Base-by-base conservation (phyloP, 106 monocot species). In the Dendrobium nobile region DNA sequence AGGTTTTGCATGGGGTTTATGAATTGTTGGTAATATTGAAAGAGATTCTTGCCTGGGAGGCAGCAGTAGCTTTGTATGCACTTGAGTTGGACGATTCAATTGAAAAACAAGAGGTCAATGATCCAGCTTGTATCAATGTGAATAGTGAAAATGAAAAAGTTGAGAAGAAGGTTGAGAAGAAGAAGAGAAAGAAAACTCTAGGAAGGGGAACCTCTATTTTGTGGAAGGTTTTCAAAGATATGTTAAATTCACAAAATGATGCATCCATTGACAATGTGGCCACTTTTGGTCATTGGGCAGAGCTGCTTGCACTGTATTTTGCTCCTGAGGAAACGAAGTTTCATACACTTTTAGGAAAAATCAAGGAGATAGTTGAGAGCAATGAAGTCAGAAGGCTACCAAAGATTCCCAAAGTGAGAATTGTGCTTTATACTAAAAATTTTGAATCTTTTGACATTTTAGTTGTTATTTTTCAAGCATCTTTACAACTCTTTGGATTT, bases 351-450 rank as follows among this genome's bases (percentile, higher is more conserved):
- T 18, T 91, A 10, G 77, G 45, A 17, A 95, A 91, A 59, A 78
- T 95, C 45, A 99, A 95, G 76, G 98, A 95, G 77, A 93, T 99
- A 82, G 89, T 95, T 42, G 95, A 93, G 87, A 95, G 91, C 85
- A 99, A 99, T 76, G 98, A 99, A 84, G 85, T 86, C 22, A 91
- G 98, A 59, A 99, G 98, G 83, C 91, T 99, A 77, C 98, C 98
- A 28, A 99, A 99, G 88, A 95, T 95, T 80, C 91, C 98, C 11
- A 99, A 99, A 91, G 98, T 99, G 43, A 89, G 94, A 73, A 75
- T 45, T 55, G 1, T 74, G 16, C 5, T 74, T 74, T 33, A 43
- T 43, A 42, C 43, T 41, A 43, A 74, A n/a, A 74, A 28, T 15
- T 70, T 74, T 33, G 19, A 42, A 19, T 33, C 15, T 54, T 1